Percentiles rank a stretch among this genome's conserved stretches.
Evolutionary conservation across 768 basidiomycete species (phyloP).

Genomic region (Rhizopogon salebrosus): DNA sequence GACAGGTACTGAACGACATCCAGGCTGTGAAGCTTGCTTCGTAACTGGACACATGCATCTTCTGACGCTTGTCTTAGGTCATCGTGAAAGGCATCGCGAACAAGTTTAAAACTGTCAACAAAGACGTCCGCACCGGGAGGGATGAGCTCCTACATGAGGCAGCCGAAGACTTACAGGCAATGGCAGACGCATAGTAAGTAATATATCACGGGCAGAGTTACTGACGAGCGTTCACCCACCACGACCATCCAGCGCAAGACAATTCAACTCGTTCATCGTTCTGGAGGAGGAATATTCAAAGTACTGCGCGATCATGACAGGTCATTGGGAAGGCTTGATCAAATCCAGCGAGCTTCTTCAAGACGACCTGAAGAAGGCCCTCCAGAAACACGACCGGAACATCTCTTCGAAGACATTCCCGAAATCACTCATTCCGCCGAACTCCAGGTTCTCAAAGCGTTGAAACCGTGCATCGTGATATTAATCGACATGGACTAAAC

Average conservation of each 20-base stretch:
- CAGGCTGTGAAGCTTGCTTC: constrained; percentile 31
- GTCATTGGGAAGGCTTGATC: constrained; percentile 37
- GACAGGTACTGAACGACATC: constrained; percentile 47
- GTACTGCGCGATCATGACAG: constrained; percentile 34
- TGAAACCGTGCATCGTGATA: neutral
- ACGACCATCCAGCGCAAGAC: constrained; percentile 32
- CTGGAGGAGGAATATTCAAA: constrained; percentile 50
- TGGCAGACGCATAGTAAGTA: constrained; percentile 29
- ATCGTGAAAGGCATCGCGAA: constrained; percentile 41
- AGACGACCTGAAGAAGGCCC: constrained; percentile 29
- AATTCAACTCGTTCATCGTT: constrained; percentile 50
- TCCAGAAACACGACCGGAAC: constrained; percentile 46
- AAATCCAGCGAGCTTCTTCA: constrained; percentile 34
- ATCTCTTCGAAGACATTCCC: constrained; percentile 49
- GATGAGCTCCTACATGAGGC: constrained; percentile 43
- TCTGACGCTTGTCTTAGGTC: constrained; percentile 33
- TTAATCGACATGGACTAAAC: neutral
- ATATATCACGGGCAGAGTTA: neutral
- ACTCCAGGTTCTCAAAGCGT: constrained; percentile 2
- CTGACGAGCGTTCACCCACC: neutral
- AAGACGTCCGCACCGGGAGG: constrained; percentile 39
- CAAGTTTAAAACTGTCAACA: constrained; percentile 43
- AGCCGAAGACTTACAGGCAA: constrained; percentile 37
- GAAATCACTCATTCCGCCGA: constrained; percentile 33
- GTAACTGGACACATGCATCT: neutral